Evolutionary conservation across 257 asterid species (phyloP), one percentile per base, ranked within the genome.

Genomic region (Fraxinus quadrangulata): DNA sequence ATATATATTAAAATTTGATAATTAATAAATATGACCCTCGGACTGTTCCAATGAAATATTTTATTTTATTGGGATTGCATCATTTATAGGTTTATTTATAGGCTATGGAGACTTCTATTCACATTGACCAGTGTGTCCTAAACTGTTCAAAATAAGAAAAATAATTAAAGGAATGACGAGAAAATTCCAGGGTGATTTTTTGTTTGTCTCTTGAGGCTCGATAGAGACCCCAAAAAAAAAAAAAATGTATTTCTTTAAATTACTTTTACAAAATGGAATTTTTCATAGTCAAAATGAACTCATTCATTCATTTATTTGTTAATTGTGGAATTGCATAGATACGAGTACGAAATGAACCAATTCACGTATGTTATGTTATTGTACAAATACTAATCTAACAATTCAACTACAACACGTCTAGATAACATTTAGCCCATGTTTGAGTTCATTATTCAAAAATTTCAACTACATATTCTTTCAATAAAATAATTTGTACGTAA

Each of bases 31-130:
- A 34, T 34, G 39, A 4, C 6, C 59, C 17, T 3, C 14, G 6
- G 6, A 12, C 14, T 14, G 14, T 47, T 47, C 59, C 59, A 47
- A 1, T 47, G 59, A 12, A 47, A 47, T 8, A 9, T 1, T 39
- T 39, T 39, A 11, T 39, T 47, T 1, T 33, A 67, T 82, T 66
- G 85, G 83, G 83, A 78, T 82, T 71, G 84, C 71, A 73, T 63
- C 70, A 66, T 69, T 68, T 74, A 56, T 56, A 56, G 66, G 66
- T 33, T 33, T 34, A 26, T 59, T 59, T 21, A n/a, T 21, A 67
- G 45, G 63, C 74, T 77, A 81, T 83, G 84, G 88, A 86, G 87
- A 83, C 83, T 88, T 88, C 90, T 81, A 88, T 86, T 86, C 90
- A 86, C 67, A 56, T 82, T 79, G 92, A 88, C 89, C 90, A 73